Evolutionary conservation across 2,329 filamentous ascomycete species (phyloP), one percentile per base, ranked within the genome.

Genomic region (Fusarium robinianum): DNA sequence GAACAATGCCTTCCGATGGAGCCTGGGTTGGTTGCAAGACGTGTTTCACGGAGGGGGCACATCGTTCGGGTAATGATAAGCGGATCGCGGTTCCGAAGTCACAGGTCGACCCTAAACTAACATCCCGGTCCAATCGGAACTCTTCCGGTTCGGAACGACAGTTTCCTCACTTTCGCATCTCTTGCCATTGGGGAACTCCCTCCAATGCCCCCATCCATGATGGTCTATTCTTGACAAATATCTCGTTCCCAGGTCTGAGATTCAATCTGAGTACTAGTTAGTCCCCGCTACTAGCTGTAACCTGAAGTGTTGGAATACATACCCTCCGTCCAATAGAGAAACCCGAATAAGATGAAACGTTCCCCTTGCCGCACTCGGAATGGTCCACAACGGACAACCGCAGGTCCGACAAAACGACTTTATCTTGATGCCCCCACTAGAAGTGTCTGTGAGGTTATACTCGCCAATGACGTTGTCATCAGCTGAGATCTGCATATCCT

Each of bases 151-250:
- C 15, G 22, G n/a, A 12, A 5, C 14, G 9, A 15, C 5, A 18
- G n/a, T 17, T 26, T 11, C 11, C 12, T 54, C 42, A 63, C 39
- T 53, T 62, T 32, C 62, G 55, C 45, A 50, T 52, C 18, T 58
- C 59, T 11, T 64, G 51, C 54, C 57, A 63, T 25, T 65, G 64
- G 12, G 46, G 16, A 18, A 51, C 55, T 7, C 50, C 49, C 5
- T 58, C 50, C 4, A 55, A 29, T 3, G 53, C 32, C 3, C 9
- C 35, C 29, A 55, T 47, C 62, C 62, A 66, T 16, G 34, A 34
- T 12, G 63, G 63, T 11, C 60, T 41, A 34, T 60, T 55, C 14
- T 49, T 63, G 29, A 58, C 44, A 19, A 63, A 65, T n/a, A 66
- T 58, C 16, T 66, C 63, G 41, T 41, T 56, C n/a, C 34, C 31